phyloP scores from a whole-genome alignment of 2,329 filamentous ascomycete species.

The Pestalotiopsis sp. region DNA sequence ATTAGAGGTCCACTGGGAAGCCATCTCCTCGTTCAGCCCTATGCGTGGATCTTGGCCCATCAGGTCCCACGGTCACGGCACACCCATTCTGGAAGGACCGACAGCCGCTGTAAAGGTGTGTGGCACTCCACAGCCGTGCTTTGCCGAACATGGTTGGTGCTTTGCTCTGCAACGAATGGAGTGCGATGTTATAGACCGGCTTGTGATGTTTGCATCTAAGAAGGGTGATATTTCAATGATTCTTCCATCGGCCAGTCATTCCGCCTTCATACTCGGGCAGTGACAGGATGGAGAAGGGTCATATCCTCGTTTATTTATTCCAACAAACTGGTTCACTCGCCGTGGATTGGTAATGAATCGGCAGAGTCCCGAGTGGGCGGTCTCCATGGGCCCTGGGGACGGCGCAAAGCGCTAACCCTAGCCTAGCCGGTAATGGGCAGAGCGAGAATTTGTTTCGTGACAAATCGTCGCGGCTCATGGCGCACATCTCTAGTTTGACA shows the following conservation, averaged over 20 bases:
- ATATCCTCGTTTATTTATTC: not conserved
- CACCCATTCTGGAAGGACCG: not conserved
- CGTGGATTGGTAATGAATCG: not conserved
- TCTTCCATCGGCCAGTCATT: too few relatives aligned
- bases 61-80: not conserved
- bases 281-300: too few relatives aligned
- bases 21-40: not conserved
- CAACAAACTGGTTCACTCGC: not conserved
- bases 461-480: conserved; percentile 8
- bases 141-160: not conserved
- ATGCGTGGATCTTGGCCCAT: not conserved
- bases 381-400: not conserved
- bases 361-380: conserved; percentile 1
- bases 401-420: conserved; percentile 4
- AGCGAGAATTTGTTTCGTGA: not conserved
- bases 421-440: not conserved
- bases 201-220: too few relatives aligned
- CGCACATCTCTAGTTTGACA: not conserved
- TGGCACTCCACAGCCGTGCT: not conserved
- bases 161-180: not conserved
- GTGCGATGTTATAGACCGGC: too few relatives aligned
- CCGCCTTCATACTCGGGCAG: too few relatives aligned
- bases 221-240: too few relatives aligned
- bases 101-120: not conserved
- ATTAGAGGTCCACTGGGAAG: not conserved